Base-by-base conservation (phyloP, 2,329 filamentous ascomycete genomes). In the Periconia digitata region DNA sequence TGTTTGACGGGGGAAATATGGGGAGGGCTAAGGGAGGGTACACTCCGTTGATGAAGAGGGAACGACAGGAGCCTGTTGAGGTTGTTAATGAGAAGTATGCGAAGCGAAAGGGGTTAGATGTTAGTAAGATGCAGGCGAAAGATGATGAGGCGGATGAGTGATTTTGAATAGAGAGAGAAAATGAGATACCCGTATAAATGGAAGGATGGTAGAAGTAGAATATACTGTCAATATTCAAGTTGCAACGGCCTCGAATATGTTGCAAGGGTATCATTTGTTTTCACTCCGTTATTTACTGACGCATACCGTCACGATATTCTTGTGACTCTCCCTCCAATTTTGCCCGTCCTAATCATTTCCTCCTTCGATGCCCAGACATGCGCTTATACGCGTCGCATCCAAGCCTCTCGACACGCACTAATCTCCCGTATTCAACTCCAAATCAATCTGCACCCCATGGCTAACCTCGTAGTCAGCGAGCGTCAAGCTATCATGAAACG, bases 391-490 rank as follows among this genome's bases (percentile, higher is more conserved):
- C 6, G 7, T 13, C 3, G 5, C 27, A 32, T 10, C n/a, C 27
- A 10, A 32, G n/a, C 47, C 20, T 38, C n/a, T 23, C 7, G 15
- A 20, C 24, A 8, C 36, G 22, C 16, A 13, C 43, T 56, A 71
- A 55, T 69, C 68, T 0, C 68, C 68, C 6, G 67, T 71, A 44
- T 67, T 67, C 55, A 71, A 43, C 56, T 70, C 69, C 66, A 79
- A 59, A 65, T 79, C 77, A 60, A 79, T 66, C 64, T 79, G 77
- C 65, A 96, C 91, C 8, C 92, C 92, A 73, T 94, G 94, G 62
- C 87, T 90, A 48, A 97, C 85, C n/a, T 89, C 90, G 72, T 96
- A 97, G 74, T 97, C 92, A 64, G 89, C 89, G 60, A 96, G 72
- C 27, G 85, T 92, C 51, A 96, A 79, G 60, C 87, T 83, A 67